Conservation (phyloP, 805 yeast species). For the Metschnikowia bowlesiae region DNA sequence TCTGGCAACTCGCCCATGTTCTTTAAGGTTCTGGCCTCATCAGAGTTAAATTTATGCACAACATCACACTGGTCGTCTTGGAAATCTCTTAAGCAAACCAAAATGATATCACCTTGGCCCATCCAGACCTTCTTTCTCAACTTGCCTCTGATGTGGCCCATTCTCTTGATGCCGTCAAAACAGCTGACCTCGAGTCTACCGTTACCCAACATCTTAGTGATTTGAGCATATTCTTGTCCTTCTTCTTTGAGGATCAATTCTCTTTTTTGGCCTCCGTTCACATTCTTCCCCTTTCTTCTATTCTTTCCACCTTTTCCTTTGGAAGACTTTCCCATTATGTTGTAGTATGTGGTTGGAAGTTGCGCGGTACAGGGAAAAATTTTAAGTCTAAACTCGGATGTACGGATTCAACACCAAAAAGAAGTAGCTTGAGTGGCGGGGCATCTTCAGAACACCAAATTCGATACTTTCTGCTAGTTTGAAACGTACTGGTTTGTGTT, state of each 20-base stretch:
- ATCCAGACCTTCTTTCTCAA: constrained; percentile 99
- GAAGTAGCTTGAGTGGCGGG: background rate
- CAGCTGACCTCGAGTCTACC: constrained; percentile 95
- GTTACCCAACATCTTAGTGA: constrained; percentile 96
- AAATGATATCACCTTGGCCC: constrained; percentile 96
- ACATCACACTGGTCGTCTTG: constrained; percentile 98
- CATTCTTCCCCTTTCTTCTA: constrained; percentile 99
- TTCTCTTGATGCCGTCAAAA: constrained; percentile 89
- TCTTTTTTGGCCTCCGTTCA: constrained; percentile 84
- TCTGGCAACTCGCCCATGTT: constrained; percentile 97
- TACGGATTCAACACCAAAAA: constrained; percentile 1
- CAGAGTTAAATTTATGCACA: constrained; percentile 92
- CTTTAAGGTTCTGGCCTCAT: constrained; percentile 96
- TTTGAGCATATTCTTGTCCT: constrained; percentile 98
- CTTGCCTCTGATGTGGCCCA: constrained; percentile 98
- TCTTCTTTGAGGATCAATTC: constrained; percentile 90
- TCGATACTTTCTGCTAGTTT: too few species aligned
- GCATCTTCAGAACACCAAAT: background rate
- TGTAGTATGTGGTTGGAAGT: background rate
- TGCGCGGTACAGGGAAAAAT: constrained; percentile 2
- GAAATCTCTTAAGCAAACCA: constrained; percentile 95
- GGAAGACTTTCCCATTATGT: constrained; percentile 65
- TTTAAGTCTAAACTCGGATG: background rate
- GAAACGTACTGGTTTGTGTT: too few species aligned
- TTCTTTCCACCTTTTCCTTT: constrained; percentile 88